phyloP scores from a whole-genome alignment of 352 stramenopile genomes.

The Phytophthora sp. region DNA sequence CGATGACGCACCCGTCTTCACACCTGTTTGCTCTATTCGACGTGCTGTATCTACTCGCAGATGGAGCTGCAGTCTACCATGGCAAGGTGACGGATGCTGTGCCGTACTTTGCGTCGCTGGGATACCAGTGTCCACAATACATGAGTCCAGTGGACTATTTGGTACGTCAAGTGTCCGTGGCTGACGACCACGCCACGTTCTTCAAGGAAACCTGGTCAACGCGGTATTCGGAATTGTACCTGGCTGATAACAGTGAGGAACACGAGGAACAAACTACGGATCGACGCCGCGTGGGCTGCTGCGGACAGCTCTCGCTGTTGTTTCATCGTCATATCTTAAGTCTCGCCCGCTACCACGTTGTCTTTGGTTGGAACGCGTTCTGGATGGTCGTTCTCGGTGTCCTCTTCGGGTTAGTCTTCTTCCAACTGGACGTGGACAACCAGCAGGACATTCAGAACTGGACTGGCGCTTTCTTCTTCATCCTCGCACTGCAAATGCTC shows the following conservation, averaged over 20 bases:
- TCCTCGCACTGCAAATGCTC: conserved; percentile 49
- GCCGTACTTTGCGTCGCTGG: conserved; percentile 60
- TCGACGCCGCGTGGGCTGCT: conserved; percentile 28
- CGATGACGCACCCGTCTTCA: conserved; percentile 88
- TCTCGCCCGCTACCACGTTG: conserved; percentile 41
- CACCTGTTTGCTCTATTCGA: conserved; percentile 66
- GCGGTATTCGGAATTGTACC: conserved; percentile 25
- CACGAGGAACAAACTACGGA: background rate
- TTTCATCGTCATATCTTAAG: conserved; percentile 50
- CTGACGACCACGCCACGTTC: conserved; percentile 28
- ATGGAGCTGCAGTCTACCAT: conserved; percentile 61
- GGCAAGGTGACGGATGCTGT: conserved; percentile 56
- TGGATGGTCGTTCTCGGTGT: conserved; percentile 51
- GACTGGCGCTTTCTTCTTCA: conserved; percentile 52
- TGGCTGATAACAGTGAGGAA: conserved; percentile 13
- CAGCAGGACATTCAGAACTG: conserved; percentile 56
- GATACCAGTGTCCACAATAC: conserved; percentile 60
- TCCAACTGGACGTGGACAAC: conserved; percentile 44
- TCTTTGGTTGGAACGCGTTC: conserved; percentile 46
- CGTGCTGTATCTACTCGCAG: conserved; percentile 58
- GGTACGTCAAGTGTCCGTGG: conserved; percentile 51
- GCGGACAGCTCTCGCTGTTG: conserved; percentile 47
- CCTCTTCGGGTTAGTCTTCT: conserved; percentile 52
- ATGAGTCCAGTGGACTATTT: conserved; percentile 76
- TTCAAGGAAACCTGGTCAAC: conserved; percentile 56